These are phyloP conservation scores for Rhizopus arrhizus DNA, from an alignment of 371 early-diverging fungal species.

Conservation along the genomic window DNA sequence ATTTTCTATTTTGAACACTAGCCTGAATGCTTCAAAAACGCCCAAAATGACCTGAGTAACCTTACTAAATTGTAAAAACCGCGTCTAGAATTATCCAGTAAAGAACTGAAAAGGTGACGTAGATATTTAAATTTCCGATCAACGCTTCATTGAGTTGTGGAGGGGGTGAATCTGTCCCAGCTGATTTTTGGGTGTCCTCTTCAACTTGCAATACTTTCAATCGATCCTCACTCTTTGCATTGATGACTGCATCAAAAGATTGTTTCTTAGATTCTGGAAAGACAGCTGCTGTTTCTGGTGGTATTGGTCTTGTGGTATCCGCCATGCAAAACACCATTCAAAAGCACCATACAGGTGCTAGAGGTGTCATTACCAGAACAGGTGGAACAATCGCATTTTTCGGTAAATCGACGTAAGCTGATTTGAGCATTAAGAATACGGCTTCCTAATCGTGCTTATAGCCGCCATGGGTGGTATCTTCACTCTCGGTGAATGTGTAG, in stretches of 20 bases:
- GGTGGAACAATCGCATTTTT: conserved; percentile 73
- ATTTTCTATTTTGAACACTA: too few relatives aligned
- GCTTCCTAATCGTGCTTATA: conserved; percentile 21
- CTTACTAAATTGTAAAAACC: too few relatives aligned
- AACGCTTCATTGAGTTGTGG: not conserved
- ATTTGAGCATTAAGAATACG: not conserved
- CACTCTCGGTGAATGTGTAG: conserved; percentile 66
- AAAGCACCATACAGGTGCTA: conserved; percentile 66
- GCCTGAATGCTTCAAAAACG: too few relatives aligned
- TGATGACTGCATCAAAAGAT: conserved; percentile 54
- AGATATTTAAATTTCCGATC: not conserved
- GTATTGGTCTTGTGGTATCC: conserved; percentile 69
- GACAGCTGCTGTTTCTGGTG: conserved; percentile 62
- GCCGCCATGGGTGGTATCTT: conserved; percentile 84
- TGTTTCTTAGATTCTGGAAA: conserved; percentile 59
- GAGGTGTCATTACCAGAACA: conserved; percentile 67
- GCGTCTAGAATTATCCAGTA: too few relatives aligned
- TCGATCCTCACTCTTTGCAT: not conserved
- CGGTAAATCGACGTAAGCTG: conserved; percentile 49
- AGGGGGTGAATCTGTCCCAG: not conserved
- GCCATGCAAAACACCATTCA: conserved; percentile 74
- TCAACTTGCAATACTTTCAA: not conserved
- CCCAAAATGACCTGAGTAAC: too few relatives aligned
- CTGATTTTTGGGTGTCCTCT: not conserved
- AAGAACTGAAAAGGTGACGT: not conserved